Evolutionary conservation across 2,329 filamentous ascomycete genomes (phyloP).

Genomic region (Aspergillus hiratsukae): DNA sequence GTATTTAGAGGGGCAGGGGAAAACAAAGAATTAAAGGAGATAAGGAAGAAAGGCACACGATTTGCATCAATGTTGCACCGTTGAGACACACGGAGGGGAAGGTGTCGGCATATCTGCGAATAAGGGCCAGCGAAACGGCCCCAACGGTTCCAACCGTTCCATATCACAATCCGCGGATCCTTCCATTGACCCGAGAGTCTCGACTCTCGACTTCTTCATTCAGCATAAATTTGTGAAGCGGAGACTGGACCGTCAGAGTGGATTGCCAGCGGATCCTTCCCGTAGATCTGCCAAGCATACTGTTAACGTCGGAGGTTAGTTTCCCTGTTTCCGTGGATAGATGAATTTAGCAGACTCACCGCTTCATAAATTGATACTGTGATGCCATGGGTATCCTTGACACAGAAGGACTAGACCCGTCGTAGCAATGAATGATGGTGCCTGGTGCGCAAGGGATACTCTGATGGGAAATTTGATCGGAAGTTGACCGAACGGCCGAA

Average conservation of each 20-base stretch:
- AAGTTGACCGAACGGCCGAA: slow-evolving; percentile 20
- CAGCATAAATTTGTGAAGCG: not conserved
- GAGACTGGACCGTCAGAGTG: not conserved
- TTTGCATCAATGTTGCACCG: not conserved
- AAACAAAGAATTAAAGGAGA: not conserved
- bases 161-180: not conserved
- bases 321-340: not conserved
- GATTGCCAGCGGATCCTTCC: not conserved
- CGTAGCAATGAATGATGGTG: not conserved
- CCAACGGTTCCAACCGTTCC: not conserved
- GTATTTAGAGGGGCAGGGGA: not conserved
- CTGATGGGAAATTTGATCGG: slow-evolving; percentile 7
- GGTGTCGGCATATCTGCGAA: slow-evolving; percentile 13
- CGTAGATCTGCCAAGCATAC: not conserved
- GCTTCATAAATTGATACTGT: not conserved
- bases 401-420: too few relatives aligned
- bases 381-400: too few relatives aligned
- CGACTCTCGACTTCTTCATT: not conserved
- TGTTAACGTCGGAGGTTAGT: not conserved
- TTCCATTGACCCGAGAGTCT: not conserved
- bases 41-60: not conserved
- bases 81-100: slow-evolving; percentile 11
- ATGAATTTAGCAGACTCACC: too few relatives aligned
- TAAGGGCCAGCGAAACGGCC: not conserved
- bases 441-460: not conserved